Evolutionary conservation across 202 grass and related monocot species (phyloP).

Genomic region (Carex sylvatica): DNA sequence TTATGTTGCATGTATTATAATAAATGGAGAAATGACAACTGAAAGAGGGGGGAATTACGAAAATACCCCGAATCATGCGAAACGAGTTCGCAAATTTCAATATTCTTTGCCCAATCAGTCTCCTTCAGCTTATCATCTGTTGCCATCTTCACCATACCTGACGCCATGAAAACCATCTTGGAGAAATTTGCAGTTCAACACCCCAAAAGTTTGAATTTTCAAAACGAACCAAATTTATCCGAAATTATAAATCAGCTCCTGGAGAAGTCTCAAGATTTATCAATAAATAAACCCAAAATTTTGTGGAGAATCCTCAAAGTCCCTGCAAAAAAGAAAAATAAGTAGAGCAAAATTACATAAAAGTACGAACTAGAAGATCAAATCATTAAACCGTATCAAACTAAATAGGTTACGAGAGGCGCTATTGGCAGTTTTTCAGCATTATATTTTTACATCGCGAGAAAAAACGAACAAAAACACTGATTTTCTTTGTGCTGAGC

Average conservation of each 20-base stretch:
- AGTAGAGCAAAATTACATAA: constrained; percentile 7
- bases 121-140: constrained; percentile 90
- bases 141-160: constrained; percentile 84
- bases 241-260: background rate
- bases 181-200: background rate
- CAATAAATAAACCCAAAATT: background rate
- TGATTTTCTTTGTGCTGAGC: background rate
- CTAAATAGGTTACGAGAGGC: background rate
- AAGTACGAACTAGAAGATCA: background rate
- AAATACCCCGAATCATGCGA: constrained; percentile 63
- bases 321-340: constrained; percentile 33
- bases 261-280: background rate
- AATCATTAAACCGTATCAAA: constrained; percentile 3
- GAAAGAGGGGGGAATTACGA: background rate
- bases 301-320: background rate
- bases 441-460: constrained; percentile 8
- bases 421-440: background rate
- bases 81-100: constrained; percentile 98
- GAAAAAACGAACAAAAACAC: background rate
- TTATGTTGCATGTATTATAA: background rate
- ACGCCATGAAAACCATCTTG: constrained; percentile 42
- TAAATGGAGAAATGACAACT: background rate
- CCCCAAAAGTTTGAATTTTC: background rate
- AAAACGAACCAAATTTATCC: background rate
- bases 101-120: constrained; percentile 91